Base-by-base conservation (phyloP, 192 early-diverging fungal genomes). In the Chytriomyces hyalinus region DNA sequence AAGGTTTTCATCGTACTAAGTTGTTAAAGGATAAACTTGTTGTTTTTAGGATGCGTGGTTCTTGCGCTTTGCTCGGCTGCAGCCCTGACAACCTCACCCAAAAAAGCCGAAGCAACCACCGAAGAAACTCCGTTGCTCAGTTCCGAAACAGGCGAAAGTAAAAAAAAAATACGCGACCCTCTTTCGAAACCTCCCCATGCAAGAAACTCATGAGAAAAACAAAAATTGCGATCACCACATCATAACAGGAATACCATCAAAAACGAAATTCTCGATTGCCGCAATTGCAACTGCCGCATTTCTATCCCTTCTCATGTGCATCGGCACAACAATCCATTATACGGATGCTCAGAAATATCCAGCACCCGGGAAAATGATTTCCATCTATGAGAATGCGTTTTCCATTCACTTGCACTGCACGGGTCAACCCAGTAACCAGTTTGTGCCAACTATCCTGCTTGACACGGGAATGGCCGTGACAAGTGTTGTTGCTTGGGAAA, bases 361-460 rank as follows among this genome's bases (percentile, higher is more conserved):
- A 67, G 17, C 65, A 13, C 75, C 66, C 28, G 66, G 75, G 10
- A 49, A 51, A 24, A 44, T 66, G 6, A 49, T 76, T 45, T 24
- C 48, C 13, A 67, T 76, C 20, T 9, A 17, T 13, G 65, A 76
- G 3, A 43, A 57, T 65, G 9, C 46, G 7, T 47, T 22, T 20
- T 22, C 26, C 11, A 24, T 70, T 2, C 67, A 70, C 50, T 20
- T 77, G 15, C 8, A 49, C 46, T 77, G 76, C 57, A 28, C 7
- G 9, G 76, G 76, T 13, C 7, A n/a, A 26, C 10, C 24, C 2
- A 26, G 24, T 6, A 22, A 13, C 11, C 15, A 60, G 36, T 62
- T 62, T 44, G 47, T 62, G 22, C 76, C 76, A 10, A 77, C 76
- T 2, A 69, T 77, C 47, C 17, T 77, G 9, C 44, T 77, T n/a